These are phyloP conservation scores for Zopfia rhizophila DNA, from an alignment of 2,329 filamentous ascomycete genomes.

Conservation along the genomic window DNA sequence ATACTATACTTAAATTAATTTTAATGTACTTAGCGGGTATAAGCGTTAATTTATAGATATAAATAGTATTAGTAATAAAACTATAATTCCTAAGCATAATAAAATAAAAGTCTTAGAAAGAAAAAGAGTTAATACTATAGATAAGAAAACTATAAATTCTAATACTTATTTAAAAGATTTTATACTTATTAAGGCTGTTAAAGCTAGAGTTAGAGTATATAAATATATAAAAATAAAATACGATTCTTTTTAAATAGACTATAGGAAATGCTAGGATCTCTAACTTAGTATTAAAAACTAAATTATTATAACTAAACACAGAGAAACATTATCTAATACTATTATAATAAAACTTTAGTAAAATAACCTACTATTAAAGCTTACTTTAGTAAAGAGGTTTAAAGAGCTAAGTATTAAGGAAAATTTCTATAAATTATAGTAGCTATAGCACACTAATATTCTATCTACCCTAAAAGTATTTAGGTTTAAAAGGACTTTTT, in stretches of 20 bases:
- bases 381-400: slow-evolving; percentile 10
- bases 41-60: too few relatives aligned
- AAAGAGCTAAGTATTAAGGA: slow-evolving; percentile 5
- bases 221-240: slow-evolving; percentile 17
- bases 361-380: slow-evolving; percentile 9
- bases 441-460: slow-evolving; percentile 10
- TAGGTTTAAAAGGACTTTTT: slow-evolving; percentile 11
- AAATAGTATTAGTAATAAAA: too few relatives aligned
- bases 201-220: slow-evolving; percentile 7
- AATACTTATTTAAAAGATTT: slow-evolving; percentile 5
- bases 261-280: slow-evolving; percentile 17
- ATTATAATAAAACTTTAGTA: too few relatives aligned
- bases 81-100: too few relatives aligned
- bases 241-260: slow-evolving; percentile 12
- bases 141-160: slow-evolving; percentile 6
- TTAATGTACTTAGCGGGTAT: too few relatives aligned
- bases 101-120: too few relatives aligned
- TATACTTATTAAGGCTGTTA: slow-evolving; percentile 5
- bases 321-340: slow-evolving; percentile 8
- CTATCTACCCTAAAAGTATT: slow-evolving; percentile 13
- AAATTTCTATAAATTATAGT: slow-evolving; percentile 7
- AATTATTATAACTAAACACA: slow-evolving; percentile 14
- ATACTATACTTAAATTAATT: too few relatives aligned
- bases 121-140: too few relatives aligned
- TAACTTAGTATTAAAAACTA: slow-evolving; percentile 13